A percentile compares a stretch with the other conserved stretches of the same genome.
Conservation (phyloP, 805 yeast species). For the Lachancea sp. region DNA sequence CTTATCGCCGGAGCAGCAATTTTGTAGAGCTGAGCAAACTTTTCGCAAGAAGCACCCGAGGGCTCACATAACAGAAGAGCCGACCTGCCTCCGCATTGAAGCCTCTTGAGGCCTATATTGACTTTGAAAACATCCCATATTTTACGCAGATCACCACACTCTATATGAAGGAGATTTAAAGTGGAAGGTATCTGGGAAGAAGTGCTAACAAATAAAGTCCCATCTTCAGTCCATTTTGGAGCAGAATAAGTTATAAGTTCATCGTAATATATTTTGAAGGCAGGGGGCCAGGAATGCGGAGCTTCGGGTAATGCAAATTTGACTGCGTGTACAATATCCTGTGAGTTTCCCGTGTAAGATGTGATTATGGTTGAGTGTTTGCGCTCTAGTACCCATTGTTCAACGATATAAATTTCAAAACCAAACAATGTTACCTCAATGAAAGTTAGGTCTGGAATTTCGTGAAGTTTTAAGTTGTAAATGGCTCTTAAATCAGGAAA, state of each 20-base stretch:
- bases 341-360: conserved; percentile 76
- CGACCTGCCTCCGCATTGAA: conserved; percentile 83
- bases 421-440: conserved; percentile 54
- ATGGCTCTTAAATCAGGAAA: conserved; percentile 58
- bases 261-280: conserved; percentile 53
- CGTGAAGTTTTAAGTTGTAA: conserved; percentile 39
- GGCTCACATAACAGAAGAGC: conserved; percentile 66
- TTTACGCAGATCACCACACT: conserved; percentile 47
- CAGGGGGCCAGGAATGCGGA: conserved; percentile 31
- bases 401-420: conserved; percentile 85
- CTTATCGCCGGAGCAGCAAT: conserved; percentile 27
- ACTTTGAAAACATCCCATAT: conserved; percentile 57
- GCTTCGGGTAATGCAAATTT: conserved; percentile 46
- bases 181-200: conserved; percentile 74
- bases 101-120: conserved; percentile 67
- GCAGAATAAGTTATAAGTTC: conserved; percentile 62
- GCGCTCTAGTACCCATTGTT: conserved; percentile 86
- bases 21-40: conserved; percentile 69
- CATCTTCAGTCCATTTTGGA: conserved; percentile 55
- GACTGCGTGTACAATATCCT: conserved; percentile 56
- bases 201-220: conserved; percentile 71
- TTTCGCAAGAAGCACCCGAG: conserved; percentile 71
- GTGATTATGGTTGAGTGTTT: conserved; percentile 61
- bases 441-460: conserved; percentile 36
- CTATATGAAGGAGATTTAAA: conserved; percentile 63